These are phyloP conservation scores for Trichophyton schoenleinii DNA, from an alignment of 2,329 filamentous ascomycete genomes.

Conservation along the genomic window DNA sequence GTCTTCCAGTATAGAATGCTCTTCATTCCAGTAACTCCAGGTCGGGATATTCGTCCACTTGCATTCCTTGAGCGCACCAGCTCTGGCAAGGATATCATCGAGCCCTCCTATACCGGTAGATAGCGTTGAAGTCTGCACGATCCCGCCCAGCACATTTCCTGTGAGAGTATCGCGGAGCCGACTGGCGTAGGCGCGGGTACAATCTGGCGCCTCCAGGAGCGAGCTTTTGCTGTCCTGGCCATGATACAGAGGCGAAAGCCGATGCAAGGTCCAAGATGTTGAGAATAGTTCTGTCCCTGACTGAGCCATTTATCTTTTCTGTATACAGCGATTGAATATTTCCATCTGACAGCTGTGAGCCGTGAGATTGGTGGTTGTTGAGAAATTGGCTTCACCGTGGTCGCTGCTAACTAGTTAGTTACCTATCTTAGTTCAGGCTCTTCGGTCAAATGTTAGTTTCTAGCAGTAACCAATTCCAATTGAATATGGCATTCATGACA, in stretches of 20 bases:
- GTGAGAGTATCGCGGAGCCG: slow-evolving; percentile 39
- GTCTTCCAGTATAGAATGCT: slow-evolving; percentile 14
- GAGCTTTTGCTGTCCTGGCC: slow-evolving; percentile 24
- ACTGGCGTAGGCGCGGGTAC: slow-evolving; percentile 35
- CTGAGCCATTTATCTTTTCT: slow-evolving; percentile 9
- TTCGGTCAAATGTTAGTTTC: no score
- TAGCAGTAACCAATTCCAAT: no score
- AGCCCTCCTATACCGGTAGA: slow-evolving; percentile 11
- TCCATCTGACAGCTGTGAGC: no score
- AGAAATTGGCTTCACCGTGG: background rate
- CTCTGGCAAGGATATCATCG: slow-evolving; percentile 31
- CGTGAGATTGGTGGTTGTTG: background rate
- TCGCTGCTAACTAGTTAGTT: background rate
- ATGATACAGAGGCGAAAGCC: slow-evolving; percentile 43
- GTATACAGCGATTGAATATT: background rate
- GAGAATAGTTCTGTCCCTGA: slow-evolving; percentile 30
- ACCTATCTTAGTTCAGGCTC: background rate
- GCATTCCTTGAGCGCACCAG: slow-evolving; percentile 38
- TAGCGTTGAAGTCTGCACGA: slow-evolving; percentile 13
- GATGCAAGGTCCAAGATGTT: slow-evolving; percentile 43
- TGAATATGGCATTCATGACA: no score
- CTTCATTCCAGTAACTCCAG: slow-evolving; percentile 22
- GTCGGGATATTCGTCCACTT: slow-evolving; percentile 31
- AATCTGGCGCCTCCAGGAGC: slow-evolving; percentile 23
- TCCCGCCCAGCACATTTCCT: slow-evolving; percentile 36